Percentiles rank a stretch among this genome's conserved stretches.
phyloP scores from a whole-genome alignment of 176 grass and related monocot species.

The Carex pumila region DNA sequence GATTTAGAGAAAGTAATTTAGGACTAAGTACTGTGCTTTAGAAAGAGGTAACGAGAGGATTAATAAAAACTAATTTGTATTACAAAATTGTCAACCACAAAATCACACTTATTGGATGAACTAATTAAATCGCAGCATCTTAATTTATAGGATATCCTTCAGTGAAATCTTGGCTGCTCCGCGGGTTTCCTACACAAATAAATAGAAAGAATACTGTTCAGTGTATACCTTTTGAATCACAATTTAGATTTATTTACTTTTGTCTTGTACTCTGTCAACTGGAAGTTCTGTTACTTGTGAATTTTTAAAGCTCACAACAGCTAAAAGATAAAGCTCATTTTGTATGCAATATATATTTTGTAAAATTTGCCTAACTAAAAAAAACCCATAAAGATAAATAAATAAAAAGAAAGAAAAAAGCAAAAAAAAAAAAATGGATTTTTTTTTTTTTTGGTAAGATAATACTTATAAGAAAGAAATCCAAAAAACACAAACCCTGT shows the following conservation, averaged over 20 bases:
- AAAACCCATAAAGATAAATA: neutral
- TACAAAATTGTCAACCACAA: slow-evolving; percentile 9
- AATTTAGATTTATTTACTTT: neutral
- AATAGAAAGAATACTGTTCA: neutral
- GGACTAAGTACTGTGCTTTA: neutral
- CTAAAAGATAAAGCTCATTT: neutral
- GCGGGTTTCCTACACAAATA: slow-evolving; percentile 10
- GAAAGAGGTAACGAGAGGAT: neutral
- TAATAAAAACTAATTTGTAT: neutral
- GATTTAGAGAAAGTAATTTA: neutral
- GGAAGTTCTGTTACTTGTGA: neutral
- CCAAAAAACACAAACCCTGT: slow-evolving; percentile 5
- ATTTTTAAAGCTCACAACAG: neutral
- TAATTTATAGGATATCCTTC: slow-evolving; percentile 18
- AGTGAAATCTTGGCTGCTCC: neutral
- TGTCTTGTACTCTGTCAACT: neutral
- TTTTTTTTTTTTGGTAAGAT: too few species aligned
- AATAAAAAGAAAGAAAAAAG: neutral
- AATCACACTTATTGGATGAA: neutral
- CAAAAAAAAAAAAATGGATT: too few species aligned
- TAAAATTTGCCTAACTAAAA: neutral
- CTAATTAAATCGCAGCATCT: neutral
- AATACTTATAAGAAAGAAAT: neutral
- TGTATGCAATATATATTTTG: neutral
- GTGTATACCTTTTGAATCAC: neutral